Evolutionary conservation across 495 filamentous ascomycete species (phyloP), one percentile per base, ranked within the genome.

Genomic region (Penicillium simplicissimum): DNA sequence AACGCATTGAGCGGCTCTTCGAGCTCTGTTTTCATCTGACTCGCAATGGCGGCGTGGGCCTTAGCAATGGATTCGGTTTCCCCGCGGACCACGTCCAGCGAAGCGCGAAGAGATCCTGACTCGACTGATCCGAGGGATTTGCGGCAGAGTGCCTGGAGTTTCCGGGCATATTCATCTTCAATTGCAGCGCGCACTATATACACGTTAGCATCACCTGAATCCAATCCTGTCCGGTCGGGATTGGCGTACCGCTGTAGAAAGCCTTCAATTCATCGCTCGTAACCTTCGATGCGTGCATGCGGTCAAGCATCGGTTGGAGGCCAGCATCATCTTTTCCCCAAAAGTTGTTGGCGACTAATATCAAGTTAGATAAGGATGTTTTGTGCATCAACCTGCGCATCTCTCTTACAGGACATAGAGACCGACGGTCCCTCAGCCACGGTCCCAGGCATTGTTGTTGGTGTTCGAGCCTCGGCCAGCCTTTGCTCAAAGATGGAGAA

Each of bases 321-420:
- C 96, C 96, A 42, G 96, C 96, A 81, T 99, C 96, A 74, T 99
- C 93, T 81, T 94, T 97, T 61, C 96, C 96, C 96, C 96, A 99
- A 77, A 99, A 99, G 73, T 99, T 98, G 79, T 98, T 98, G 68
- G 96, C 93, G 76, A 98, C 92, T 96, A 65, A 23, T 52, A 33
- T 23, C 34, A 28, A 38, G 36, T 8, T 8, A 34, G 25, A 64
- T 76, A 60, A 74, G 65, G 31, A 31, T 10, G 5, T 45, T 11
- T 52, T 19, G 8, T 31, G 48, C 25, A 11, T n/a, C 13, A 21
- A 25, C 14, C 21, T 38, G 15, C 5, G n/a, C 28, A 52, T 34
- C 51, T 23, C 21, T 45, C 81, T 62, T 83, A 86, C 87, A 89
- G 54, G 85, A 89, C 65, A 88, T 74, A 35, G 84, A 79, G 64